A percentile compares a stretch with the other conserved stretches of the same genome.
Evolutionary conservation across 306 rosid species (phyloP).

Genomic region (Cicer yamashitae): DNA sequence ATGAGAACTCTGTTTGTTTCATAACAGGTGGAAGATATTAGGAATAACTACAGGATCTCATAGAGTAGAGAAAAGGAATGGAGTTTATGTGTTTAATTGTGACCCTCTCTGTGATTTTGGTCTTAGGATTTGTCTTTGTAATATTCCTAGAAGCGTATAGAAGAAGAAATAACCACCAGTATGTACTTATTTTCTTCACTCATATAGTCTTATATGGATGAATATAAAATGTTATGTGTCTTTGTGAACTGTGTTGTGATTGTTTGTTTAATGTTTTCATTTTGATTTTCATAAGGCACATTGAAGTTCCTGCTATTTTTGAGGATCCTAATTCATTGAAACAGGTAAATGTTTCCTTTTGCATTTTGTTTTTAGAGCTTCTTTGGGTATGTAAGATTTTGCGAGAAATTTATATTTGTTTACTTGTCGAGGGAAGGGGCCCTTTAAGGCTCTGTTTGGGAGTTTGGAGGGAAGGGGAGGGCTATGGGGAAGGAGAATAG

Average conservation of each 20-base stretch:
- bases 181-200: conserved; percentile 35
- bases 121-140: conserved; percentile 52
- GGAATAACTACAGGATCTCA: conserved; percentile 12
- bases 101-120: conserved; percentile 43
- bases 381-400: neutral
- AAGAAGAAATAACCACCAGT: conserved; percentile 79
- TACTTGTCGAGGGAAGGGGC: neutral
- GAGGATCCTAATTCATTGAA: conserved; percentile 82
- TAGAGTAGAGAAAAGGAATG: conserved; percentile 35
- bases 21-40: conserved; percentile 30
- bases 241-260: neutral
- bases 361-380: conserved; percentile 24
- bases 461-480: neutral
- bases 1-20: conserved; percentile 17
- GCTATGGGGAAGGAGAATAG: too few species aligned
- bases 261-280: conserved; percentile 32
- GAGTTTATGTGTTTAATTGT: conserved; percentile 53
- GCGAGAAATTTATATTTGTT: neutral
- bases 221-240: neutral
- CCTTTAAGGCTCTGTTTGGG: too few species aligned
- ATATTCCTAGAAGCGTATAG: conserved; percentile 71
- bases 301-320: conserved; percentile 80
- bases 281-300: conserved; percentile 58
- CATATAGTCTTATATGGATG: neutral
- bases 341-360: conserved; percentile 58